A percentile compares a stretch with the other conserved stretches of the same genome.
Conservation (phyloP, 1,284 basidiomycete genomes). For the Mycena sp. region DNA sequence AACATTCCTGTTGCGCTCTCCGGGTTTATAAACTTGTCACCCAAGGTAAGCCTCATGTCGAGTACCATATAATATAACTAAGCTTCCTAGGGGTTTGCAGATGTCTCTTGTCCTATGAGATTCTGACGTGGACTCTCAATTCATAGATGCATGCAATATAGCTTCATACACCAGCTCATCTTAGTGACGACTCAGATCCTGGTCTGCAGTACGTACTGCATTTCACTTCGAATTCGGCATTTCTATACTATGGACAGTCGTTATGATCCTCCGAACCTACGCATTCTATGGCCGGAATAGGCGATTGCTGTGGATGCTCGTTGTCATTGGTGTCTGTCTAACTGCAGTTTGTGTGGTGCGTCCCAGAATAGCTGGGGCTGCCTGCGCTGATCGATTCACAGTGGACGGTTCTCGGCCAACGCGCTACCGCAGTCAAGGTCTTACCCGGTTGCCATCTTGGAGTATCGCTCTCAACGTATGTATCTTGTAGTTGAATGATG, state of each 20-base stretch:
- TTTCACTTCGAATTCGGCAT: not conserved
- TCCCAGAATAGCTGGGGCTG: not conserved
- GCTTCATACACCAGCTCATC: conserved; percentile 15
- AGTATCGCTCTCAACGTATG: not conserved
- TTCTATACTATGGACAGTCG: conserved; percentile 35
- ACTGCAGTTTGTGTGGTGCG: not conserved
- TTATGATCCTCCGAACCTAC: conserved; percentile 50
- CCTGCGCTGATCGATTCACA: not conserved
- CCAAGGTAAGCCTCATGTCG: conserved; percentile 6
- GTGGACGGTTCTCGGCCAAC: conserved; percentile 19
- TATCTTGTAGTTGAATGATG: too few species aligned
- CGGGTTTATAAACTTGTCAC: conserved; percentile 14
- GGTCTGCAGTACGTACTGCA: conserved; percentile 11
- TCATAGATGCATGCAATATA: conserved; percentile 18
- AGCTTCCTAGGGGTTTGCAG: not conserved
- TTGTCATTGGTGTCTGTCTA: not conserved
- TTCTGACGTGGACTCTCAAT: not conserved
- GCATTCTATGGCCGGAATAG: conserved; percentile 38
- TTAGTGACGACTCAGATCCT: conserved; percentile 25
- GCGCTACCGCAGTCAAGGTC: conserved; percentile 6
- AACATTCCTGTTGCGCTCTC: conserved; percentile 28
- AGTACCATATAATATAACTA: not conserved
- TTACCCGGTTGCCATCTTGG: conserved; percentile 29
- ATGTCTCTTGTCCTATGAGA: not conserved
- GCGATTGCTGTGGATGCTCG: not conserved